phyloP scores from a whole-genome alignment of 2,329 filamentous ascomycete genomes.

The Colletotrichum sp. region DNA sequence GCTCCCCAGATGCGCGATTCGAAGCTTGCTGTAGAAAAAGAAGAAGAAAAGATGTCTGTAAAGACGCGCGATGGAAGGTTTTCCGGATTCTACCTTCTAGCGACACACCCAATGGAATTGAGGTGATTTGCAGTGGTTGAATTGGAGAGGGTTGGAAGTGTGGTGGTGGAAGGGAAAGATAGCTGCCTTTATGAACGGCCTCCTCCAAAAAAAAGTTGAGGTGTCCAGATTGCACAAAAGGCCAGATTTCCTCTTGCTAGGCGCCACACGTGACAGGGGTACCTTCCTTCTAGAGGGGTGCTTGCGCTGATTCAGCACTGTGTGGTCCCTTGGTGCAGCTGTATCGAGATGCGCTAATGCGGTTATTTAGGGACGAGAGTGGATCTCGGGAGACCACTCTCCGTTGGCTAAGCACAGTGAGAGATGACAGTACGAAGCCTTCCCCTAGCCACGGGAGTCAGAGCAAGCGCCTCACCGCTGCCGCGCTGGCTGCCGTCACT shows the following conservation, averaged over 20 bases:
- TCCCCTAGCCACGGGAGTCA: constrained; percentile 9
- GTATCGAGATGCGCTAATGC: not conserved
- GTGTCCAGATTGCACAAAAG: constrained; percentile 51
- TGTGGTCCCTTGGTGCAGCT: constrained; percentile 14
- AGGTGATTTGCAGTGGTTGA: constrained; percentile 17
- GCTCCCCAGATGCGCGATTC: constrained; percentile 14
- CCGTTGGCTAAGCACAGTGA: constrained; percentile 3
- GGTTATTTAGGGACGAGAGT: not conserved
- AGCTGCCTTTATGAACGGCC: constrained; percentile 39
- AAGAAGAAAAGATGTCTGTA: not conserved
- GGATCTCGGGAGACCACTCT: constrained; percentile 1
- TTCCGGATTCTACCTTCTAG: constrained; percentile 12
- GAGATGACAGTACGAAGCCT: not conserved
- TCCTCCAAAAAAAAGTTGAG: constrained; percentile 38
- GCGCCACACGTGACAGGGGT: constrained; percentile 35
- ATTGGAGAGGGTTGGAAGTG: constrained; percentile 10
- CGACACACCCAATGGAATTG: constrained; percentile 17
- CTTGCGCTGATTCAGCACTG: constrained; percentile 19
- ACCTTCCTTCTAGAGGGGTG: not conserved
- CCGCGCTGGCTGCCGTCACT: constrained; percentile 1
- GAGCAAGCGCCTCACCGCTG: constrained; percentile 14
- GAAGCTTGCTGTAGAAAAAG: not conserved
- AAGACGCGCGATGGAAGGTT: not conserved
- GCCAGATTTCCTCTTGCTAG: constrained; percentile 50
- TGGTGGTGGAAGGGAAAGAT: constrained; percentile 25